A percentile compares a stretch with the other conserved stretches of the same genome.
These are phyloP conservation scores for Harringtonia aguacate DNA, from an alignment of 2,329 filamentous ascomycete species.

Conservation along the genomic window DNA sequence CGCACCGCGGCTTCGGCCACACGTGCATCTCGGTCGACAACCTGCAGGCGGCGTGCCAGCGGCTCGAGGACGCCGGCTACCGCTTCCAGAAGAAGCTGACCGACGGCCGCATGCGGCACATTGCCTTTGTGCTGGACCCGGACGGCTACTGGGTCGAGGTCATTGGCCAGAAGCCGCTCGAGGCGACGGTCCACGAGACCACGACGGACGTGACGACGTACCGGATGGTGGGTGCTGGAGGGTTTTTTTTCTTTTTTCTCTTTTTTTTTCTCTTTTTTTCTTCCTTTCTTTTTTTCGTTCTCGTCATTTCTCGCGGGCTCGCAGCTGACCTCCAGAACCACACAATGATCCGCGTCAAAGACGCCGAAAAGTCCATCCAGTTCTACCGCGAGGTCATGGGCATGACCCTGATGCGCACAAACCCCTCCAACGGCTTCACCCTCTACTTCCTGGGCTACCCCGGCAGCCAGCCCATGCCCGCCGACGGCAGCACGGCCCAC, in stretches of 20 bases:
- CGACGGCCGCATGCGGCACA: constrained; percentile 77
- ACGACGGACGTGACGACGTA: constrained; percentile 68
- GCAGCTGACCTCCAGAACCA: constrained; percentile 48
- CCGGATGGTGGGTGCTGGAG: constrained; percentile 52
- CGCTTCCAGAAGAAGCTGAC: constrained; percentile 90
- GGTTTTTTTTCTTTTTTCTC: neutral
- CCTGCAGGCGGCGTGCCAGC: constrained; percentile 80
- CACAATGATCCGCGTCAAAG: constrained; percentile 92
- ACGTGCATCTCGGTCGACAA: constrained; percentile 74
- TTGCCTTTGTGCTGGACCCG: constrained; percentile 84
- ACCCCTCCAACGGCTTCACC: constrained; percentile 64
- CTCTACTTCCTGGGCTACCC: constrained; percentile 88
- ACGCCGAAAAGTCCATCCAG: constrained; percentile 59
- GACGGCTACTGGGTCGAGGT: constrained; percentile 85
- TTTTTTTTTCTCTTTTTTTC: neutral
- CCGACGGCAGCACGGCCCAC: constrained; percentile 34
- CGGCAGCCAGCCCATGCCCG: constrained; percentile 39
- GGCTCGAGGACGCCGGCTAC: constrained; percentile 83
- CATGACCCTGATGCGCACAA: constrained; percentile 72
- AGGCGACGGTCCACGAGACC: constrained; percentile 60
- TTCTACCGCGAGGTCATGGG: constrained; percentile 83
- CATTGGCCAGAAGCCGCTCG: constrained; percentile 59
- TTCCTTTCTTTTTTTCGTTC: neutral
- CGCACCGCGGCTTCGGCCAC: constrained; percentile 74
- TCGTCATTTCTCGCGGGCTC: too few species aligned